Base-by-base conservation (phyloP, 2,329 filamentous ascomycete species). In the Dryadomyces sulphureus region DNA sequence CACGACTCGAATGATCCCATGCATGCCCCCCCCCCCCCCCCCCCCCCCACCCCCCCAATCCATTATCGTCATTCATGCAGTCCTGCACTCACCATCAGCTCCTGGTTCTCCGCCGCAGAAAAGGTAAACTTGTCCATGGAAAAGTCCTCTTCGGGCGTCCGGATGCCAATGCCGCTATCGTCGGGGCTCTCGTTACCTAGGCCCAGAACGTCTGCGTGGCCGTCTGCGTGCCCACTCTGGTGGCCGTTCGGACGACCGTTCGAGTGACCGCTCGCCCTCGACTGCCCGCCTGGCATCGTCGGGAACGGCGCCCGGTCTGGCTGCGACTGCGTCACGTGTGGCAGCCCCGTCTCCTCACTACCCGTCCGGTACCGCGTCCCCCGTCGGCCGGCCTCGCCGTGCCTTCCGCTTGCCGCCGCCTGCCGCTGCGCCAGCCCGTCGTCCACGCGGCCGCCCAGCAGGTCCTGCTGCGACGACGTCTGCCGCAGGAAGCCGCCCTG, bases 401-500 rank as follows among this genome's bases (percentile, higher is more conserved):
- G 62, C 44, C 64, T 63, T 32, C 54, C 58, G 7, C n/a, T n/a
- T n/a, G 44, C 24, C 0, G 47, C 21, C 9, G 41, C 39, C 4
- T 42, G 41, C n/a, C 47, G 46, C 27, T 50, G 19, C 49, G 51
- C 4, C 56, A 53, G 7, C 2, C 20, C 20, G 57, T 55, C 12
- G 56, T 27, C 46, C 5, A 46, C 47, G 9, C 30, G 20, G 35
- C 21, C 38, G 34, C 22, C 47, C 16, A 47, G 32, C 14, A 48
- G 21, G 22, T 49, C 40, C 14, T 51, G 55, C 11, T 61, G 61
- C 4, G 62, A 63, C 7, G 62, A 63, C 52, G 66, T 74, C 48
- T 72, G 72, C 53, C 72, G 70, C 67, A 95, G 79, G 58, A 95
- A 95, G 0, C 90, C 90, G 43, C 89, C 90, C 55, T 89, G 81